phyloP scores from a whole-genome alignment of 2,329 filamentous ascomycete genomes.

The Teratosphaeria nubilosa region DNA sequence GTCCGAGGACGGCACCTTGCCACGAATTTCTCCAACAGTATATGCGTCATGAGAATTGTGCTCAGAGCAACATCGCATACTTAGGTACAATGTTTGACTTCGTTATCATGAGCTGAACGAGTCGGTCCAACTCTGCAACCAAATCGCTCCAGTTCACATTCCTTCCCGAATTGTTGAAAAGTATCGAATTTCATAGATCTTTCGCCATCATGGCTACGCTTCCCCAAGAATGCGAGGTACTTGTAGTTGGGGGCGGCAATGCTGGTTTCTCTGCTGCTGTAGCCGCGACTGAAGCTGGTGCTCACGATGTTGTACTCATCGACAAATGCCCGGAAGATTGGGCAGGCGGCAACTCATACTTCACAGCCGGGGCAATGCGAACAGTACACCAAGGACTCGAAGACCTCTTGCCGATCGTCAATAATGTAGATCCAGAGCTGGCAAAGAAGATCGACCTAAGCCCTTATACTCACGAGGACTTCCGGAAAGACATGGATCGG shows the following conservation, averaged over 20 bases:
- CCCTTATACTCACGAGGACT: constrained; percentile 47
- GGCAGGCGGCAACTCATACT: constrained; percentile 55
- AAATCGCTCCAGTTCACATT: too few species aligned
- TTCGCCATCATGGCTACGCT: neutral
- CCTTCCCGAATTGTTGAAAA: neutral
- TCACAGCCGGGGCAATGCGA: constrained; percentile 56
- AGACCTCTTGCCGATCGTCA: constrained; percentile 52
- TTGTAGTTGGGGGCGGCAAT: constrained; percentile 55
- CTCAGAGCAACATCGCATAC: neutral
- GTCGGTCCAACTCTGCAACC: too few species aligned
- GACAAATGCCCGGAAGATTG: constrained; percentile 51
- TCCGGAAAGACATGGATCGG: constrained; percentile 45
- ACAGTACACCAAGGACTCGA: constrained; percentile 45
- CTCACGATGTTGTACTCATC: constrained; percentile 41
- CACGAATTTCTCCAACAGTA: neutral
- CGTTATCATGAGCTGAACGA: too few species aligned
- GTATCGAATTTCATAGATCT: neutral
- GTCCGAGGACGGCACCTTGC: neutral
- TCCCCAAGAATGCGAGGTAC: constrained; percentile 24
- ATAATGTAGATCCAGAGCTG: constrained; percentile 43
- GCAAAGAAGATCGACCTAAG: constrained; percentile 46
- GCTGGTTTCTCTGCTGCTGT: constrained; percentile 48
- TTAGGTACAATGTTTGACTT: neutral
- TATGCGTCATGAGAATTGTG: neutral
- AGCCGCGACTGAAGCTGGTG: constrained; percentile 28